Percentiles rank a stretch among this genome's conserved stretches.
These are phyloP conservation scores for Bipolaris gigantea DNA, from an alignment of 2,329 filamentous ascomycete species.

Conservation along the genomic window DNA sequence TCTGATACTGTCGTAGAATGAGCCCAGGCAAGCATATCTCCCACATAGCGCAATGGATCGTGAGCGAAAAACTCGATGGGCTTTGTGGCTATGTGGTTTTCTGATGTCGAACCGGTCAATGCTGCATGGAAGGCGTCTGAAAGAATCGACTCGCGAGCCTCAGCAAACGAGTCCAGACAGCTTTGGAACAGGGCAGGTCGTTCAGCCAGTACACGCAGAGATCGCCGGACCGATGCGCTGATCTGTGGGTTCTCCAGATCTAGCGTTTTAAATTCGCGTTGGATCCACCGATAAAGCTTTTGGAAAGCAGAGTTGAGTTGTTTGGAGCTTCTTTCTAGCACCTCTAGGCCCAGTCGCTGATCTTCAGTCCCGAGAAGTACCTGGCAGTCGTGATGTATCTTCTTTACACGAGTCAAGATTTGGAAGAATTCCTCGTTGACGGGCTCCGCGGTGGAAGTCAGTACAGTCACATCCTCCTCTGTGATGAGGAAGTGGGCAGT, in stretches of 20 bases:
- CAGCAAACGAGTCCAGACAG: conserved; percentile 90
- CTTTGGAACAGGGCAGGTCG: conserved; percentile 88
- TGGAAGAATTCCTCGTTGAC: conserved; percentile 85
- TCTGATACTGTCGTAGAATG: conserved; percentile 95
- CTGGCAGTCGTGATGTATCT: conserved; percentile 85
- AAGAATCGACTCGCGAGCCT: conserved; percentile 81
- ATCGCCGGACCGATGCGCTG: conserved; percentile 78
- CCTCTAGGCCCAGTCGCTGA: conserved; percentile 81
- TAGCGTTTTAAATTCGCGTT: conserved; percentile 86
- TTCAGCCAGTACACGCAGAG: conserved; percentile 84
- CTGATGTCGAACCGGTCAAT: conserved; percentile 71
- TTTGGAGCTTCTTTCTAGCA: conserved; percentile 88
- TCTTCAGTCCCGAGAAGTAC: conserved; percentile 86
- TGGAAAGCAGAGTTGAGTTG: conserved; percentile 88
- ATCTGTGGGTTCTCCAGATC: conserved; percentile 96
- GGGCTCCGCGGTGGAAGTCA: conserved; percentile 78
- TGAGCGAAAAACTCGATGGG: conserved; percentile 94
- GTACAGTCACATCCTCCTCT: conserved; percentile 72
- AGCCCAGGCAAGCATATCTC: conserved; percentile 97
- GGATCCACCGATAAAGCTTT: conserved; percentile 94
- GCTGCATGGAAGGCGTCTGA: conserved; percentile 89
- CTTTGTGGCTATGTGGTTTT: conserved; percentile 63
- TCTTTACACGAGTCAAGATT: conserved; percentile 76
- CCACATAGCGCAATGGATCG: conserved; percentile 86
- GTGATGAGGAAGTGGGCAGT: conserved; percentile 81